Evolutionary conservation across 768 basidiomycete species (phyloP).

Genomic region (Paxillus ammoniavirescens): DNA sequence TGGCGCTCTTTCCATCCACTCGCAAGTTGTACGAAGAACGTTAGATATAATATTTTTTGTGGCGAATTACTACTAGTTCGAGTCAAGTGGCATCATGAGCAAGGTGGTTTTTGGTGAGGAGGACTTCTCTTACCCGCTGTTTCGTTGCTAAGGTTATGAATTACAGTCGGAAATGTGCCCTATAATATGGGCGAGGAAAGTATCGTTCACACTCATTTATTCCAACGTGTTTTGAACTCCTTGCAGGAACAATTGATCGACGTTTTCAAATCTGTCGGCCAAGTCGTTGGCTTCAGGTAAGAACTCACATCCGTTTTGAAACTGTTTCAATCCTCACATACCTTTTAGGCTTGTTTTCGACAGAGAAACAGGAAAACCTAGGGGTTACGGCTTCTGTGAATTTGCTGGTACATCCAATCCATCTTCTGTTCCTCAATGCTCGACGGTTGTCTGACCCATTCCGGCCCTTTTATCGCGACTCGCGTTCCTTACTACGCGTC

Average conservation of each 20-base stretch:
- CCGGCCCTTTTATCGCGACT: slow-evolving; percentile 18
- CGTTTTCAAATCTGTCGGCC: slow-evolving; percentile 85
- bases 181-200: slow-evolving; percentile 82
- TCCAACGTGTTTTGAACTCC: slow-evolving; percentile 6
- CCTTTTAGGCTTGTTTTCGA: slow-evolving; percentile 75
- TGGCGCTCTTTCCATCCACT: not conserved
- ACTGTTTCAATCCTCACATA: slow-evolving; percentile 2
- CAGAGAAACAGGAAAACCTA: slow-evolving; percentile 91
- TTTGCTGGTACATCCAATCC: slow-evolving; percentile 71
- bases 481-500: slow-evolving; percentile 6
- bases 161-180: slow-evolving; percentile 80
- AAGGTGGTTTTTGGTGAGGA: slow-evolving; percentile 71
- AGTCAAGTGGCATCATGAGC: slow-evolving; percentile 42
- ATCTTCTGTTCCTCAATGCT: slow-evolving; percentile 22
- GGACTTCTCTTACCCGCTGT: not conserved
- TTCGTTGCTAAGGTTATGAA: slow-evolving; percentile 2
- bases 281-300: slow-evolving; percentile 86
- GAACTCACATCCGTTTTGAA: not conserved
- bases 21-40: not conserved
- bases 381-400: slow-evolving; percentile 93
- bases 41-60: not conserved
- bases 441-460: slow-evolving; percentile 39
- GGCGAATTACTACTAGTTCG: not conserved
- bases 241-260: slow-evolving; percentile 77
- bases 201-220: not conserved